Base-by-base conservation (phyloP, 176 grass and related monocot genomes). In the Triticum turgidum region DNA sequence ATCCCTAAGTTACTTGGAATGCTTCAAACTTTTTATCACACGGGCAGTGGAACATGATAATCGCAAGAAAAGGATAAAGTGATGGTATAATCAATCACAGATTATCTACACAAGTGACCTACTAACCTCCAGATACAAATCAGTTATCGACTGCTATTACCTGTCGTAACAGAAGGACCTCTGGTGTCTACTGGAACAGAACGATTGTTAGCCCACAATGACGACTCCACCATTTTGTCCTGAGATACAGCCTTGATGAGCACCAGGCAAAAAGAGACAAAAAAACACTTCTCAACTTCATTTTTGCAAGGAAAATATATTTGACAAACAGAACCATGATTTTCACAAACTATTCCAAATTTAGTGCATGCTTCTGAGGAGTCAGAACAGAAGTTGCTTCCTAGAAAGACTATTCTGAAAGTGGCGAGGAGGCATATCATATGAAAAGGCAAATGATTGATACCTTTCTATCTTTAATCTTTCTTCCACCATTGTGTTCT, bases 391-490 rank as follows among this genome's bases (percentile, higher is more conserved):
- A 80, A 81, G 71, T 25, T 81, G 17, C 61, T 67, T 49, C 63
- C 70, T 71, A 52, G 24, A 47, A 79, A 81, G 74, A 58, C 20
- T 64, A 78, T 54, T 51, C 20, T 42, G 3, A 62, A 14, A 18
- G 22, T 66, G 39, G 56, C n/a, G 38, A 67, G 51, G 79, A 88
- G 38, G 20, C 1, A 37, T 33, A 52, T 89, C 37, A 77, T 64
- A 76, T 38, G 3, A 25, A 86, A 66, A 35, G 22, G 11, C 21
- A 33, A 82, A 47, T 4, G 11, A 82, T 58, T 9, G n/a, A 71
- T 87, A 99, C 97, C 94, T 97, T 99, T 76, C 77, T 87, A 59
- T 91, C 90, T 91, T 90, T 98, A 65, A 87, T 80, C 72, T 94
- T 94, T 79, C 89, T 92, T 74, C 97, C 89, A 73, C 41, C 49